These are phyloP conservation scores for Cenchrus purpureus DNA, from an alignment of 176 grass and related monocot species.

Conservation along the genomic window DNA sequence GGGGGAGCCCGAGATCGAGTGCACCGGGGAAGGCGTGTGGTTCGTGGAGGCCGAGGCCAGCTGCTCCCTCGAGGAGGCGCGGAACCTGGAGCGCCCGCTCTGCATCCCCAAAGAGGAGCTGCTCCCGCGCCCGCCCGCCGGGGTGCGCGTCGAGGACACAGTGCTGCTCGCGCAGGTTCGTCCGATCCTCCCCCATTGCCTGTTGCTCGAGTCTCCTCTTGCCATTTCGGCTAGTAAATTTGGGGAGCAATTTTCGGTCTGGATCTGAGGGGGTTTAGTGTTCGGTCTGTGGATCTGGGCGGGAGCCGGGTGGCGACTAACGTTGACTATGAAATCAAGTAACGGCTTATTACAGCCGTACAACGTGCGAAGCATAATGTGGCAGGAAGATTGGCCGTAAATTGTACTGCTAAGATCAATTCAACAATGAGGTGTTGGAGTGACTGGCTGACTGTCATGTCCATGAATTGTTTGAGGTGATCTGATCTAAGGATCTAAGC, in stretches of 20 bases:
- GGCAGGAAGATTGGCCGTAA: background rate
- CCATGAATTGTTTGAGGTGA: constrained; percentile 6
- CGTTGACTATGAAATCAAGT: constrained; percentile 36
- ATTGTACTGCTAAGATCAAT: background rate
- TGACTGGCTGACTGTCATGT: background rate
- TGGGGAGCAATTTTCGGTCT: background rate
- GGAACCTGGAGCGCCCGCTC: constrained; percentile 72
- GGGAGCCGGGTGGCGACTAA: background rate
- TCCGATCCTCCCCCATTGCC: background rate
- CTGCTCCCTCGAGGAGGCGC: constrained; percentile 65
- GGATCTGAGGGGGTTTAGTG: constrained; percentile 34
- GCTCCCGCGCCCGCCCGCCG: constrained; percentile 55
- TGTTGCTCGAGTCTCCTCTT: background rate
- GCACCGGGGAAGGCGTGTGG: constrained; percentile 75
- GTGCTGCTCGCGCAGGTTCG: constrained; percentile 72
- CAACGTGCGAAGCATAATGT: background rate
- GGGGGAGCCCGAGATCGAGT: constrained; percentile 58
- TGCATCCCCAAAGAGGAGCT: constrained; percentile 74
- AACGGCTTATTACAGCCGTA: background rate
- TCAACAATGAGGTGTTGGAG: too few relatives aligned
- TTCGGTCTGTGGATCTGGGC: constrained; percentile 30
- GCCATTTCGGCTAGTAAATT: constrained; percentile 25
- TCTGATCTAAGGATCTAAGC: constrained; percentile 21
- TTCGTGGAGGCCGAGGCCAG: constrained; percentile 67
- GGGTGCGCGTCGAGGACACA: constrained; percentile 51